Evolutionary conservation across 805 yeast species (phyloP), one percentile per base, ranked within the genome.

Genomic region (Lipomyces lipofer): DNA sequence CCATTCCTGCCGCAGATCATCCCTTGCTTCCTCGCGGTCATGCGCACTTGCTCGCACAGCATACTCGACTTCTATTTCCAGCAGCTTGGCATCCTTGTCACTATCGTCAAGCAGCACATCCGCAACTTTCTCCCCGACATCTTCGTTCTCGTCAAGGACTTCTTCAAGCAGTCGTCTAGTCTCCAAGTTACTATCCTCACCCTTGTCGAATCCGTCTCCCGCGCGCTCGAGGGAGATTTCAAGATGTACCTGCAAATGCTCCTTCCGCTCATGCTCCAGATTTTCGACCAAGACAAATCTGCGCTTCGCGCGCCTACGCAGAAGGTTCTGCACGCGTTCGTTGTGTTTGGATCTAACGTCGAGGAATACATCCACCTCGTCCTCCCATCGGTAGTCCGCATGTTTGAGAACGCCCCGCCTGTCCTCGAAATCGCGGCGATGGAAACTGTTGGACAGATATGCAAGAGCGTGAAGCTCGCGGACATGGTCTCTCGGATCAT

Each of bases 401-500:
- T 92, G 73, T 85, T 91, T 64, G 97, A 94, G 66, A 52, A 52
- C 30, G 77, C 82, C 0, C 73, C 82, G 0, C 72, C 73, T 2
- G 73, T 74, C 13, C 75, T 92, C 30, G 75, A 88, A 52, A 79
- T 78, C 53, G 83, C 87, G 42, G 90, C 97, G 0, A 84, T 94
- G 52, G 85, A 84, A 45, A 83, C 96, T 0, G 75, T 94, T 40
- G 96, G 97, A 0, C 85, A 86, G 64, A 70, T 94, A 25, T 83
- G 96, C 1, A 83, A 82, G 62, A 79, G 76, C 35, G 84, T 92
- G 3, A 79, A 82, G 56, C 72, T 94, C 51, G 83, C 82, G 52
- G 98, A 92, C 62, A 85, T 90, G 88, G 85, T 96, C 0, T 86
- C 97, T 1, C 76, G 97, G 59, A 86, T 94, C 47, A 81, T 94